phyloP scores from a whole-genome alignment of 768 basidiomycete species.

The Boletus rubropictus region DNA sequence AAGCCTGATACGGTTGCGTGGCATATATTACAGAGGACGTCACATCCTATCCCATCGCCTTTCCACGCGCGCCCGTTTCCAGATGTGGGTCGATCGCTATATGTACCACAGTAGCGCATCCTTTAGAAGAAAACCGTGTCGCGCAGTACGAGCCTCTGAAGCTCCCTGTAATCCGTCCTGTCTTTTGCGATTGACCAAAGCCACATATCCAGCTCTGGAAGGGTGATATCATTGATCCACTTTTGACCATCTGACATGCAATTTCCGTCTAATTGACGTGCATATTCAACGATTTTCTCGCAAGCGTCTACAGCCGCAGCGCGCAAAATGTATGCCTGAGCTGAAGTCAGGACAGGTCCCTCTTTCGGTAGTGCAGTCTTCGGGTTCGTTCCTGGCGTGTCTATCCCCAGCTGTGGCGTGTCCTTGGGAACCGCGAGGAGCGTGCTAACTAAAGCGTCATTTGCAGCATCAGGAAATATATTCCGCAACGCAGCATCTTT shows the following conservation, averaged over 20 bases:
- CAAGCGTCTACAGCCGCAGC: slow-evolving; percentile 79
- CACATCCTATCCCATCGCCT: slow-evolving; percentile 1
- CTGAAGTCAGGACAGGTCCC: slow-evolving; percentile 49
- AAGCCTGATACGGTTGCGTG: background rate
- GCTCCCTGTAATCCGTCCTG: slow-evolving; percentile 57
- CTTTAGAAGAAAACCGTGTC: slow-evolving; percentile 63
- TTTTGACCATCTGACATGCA: slow-evolving; percentile 24
- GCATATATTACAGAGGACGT: background rate
- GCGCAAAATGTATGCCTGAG: slow-evolving; percentile 68
- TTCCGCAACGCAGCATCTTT: slow-evolving; percentile 37
- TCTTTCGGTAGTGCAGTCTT: slow-evolving; percentile 31
- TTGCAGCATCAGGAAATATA: slow-evolving; percentile 46
- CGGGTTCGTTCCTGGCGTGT: slow-evolving; percentile 12
- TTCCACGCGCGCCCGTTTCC: background rate
- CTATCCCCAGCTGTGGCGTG: slow-evolving; percentile 1
- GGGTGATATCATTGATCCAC: slow-evolving; percentile 53
- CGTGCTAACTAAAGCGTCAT: slow-evolving; percentile 32
- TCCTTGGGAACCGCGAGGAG: slow-evolving; percentile 36
- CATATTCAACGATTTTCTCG: slow-evolving; percentile 56
- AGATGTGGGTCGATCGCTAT: background rate
- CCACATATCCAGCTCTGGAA: slow-evolving; percentile 69
- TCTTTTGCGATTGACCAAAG: slow-evolving; percentile 83
- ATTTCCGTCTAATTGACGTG: slow-evolving; percentile 32
- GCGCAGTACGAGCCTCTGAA: slow-evolving; percentile 61
- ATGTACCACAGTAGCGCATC: background rate